A percentile compares a stretch with the other conserved stretches of the same genome.
Evolutionary conservation across 192 early-diverging fungal species (phyloP).

Genomic region (Backusella sp.): DNA sequence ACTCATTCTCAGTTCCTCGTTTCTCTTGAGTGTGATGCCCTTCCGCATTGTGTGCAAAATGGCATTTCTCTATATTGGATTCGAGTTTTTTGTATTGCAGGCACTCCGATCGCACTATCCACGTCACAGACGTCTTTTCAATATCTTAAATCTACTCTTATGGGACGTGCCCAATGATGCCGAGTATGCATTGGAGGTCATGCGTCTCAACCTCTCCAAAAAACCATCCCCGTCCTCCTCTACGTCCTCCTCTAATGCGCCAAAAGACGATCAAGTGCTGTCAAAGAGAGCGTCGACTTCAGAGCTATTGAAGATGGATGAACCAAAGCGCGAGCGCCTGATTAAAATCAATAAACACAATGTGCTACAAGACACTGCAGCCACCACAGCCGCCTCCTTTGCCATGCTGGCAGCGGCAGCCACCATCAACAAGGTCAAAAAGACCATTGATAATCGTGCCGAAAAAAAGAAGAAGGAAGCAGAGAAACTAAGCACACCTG

Average conservation of each 20-base stretch:
- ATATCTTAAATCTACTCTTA: slow-evolving; percentile 43
- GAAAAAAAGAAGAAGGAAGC: slow-evolving; percentile 1
- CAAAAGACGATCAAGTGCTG: background rate
- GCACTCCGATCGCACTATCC: slow-evolving; percentile 45
- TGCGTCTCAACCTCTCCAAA: slow-evolving; percentile 26
- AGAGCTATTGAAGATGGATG: background rate
- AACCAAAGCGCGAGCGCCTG: background rate
- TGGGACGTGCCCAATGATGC: slow-evolving; percentile 54
- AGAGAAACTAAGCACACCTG: background rate
- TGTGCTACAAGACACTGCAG: background rate
- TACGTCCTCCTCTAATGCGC: too few species aligned
- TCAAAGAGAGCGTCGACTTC: background rate
- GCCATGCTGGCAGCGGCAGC: slow-evolving; percentile 10
- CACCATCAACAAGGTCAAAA: slow-evolving; percentile 4
- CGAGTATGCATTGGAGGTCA: slow-evolving; percentile 46
- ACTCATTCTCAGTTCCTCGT: background rate
- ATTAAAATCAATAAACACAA: background rate
- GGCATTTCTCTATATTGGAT: slow-evolving; percentile 31
- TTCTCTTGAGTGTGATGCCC: slow-evolving; percentile 4
- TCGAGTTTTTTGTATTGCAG: slow-evolving; percentile 48
- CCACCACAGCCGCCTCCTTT: slow-evolving; percentile 1
- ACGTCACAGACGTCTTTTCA: slow-evolving; percentile 46
- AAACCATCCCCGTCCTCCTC: background rate
- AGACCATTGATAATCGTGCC: background rate
- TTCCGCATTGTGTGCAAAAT: slow-evolving; percentile 3